Evolutionary conservation across 345 rosid species (phyloP), one percentile per base, ranked within the genome.

Genomic region (Boechera stricta): DNA sequence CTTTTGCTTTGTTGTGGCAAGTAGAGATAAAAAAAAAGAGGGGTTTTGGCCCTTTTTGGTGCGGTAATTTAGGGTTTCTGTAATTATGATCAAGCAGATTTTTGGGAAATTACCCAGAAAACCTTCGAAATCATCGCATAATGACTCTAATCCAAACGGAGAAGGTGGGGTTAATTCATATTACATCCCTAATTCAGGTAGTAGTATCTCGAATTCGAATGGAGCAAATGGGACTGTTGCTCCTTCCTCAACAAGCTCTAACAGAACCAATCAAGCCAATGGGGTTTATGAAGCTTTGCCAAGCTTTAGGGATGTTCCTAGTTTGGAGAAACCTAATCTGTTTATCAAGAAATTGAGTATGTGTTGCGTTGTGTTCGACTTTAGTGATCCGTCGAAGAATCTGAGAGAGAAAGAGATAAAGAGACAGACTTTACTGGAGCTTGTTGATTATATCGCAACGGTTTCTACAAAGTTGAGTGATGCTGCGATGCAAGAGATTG

Each of bases 51-150:
- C 31, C 77, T 0, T 55, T 41, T 63, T 12, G 15, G 70, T 6
- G 28, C 6, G 6, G 3, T 10, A 52, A 29, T 26, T 69, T 63
- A 75, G 76, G 72, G 71, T 63, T 79, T 80, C 42, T 18, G 39
- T 72, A 83, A 81, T 82, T 83, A 91, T 91, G 97, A 86, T 91
- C 73, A 91, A 85, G 80, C 93, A 91, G 77, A 91, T 91, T 77
- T 76, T 89, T 64, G 89, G 93, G 29, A 87, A 89, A 82, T 75
- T 89, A 38, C 93, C 94, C 76, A 76, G 84, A 57, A 91, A 91
- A 26, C 88, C 89, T 36, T 87, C 93, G 26, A 91, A 89, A 82
- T 83, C 97, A 6, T 88, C 91, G 0, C 82, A 71, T 38, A 77
- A 67, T 74, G 90, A 84, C 44, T 70, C 82, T 0, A 80, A 73